These are phyloP conservation scores for Metschnikowia chrysomelidarum DNA, from an alignment of 805 yeast species.

Conservation along the genomic window DNA sequence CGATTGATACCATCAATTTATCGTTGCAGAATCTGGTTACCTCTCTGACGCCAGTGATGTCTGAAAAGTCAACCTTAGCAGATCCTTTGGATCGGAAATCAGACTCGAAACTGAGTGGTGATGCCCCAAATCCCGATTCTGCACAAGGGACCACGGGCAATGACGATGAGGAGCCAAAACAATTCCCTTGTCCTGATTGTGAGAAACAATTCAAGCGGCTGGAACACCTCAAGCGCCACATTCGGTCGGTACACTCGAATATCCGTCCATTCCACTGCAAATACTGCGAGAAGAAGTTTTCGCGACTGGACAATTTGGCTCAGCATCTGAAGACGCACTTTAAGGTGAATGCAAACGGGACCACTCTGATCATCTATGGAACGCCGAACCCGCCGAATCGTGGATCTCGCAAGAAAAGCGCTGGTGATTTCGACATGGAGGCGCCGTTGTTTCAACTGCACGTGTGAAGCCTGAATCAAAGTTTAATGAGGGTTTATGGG, in stretches of 20 bases:
- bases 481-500: too few species aligned
- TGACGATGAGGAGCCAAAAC: slow-evolving; percentile 19
- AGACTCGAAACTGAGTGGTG: too few species aligned
- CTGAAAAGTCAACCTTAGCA: too few species aligned
- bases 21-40: too few species aligned
- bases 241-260: slow-evolving; percentile 44
- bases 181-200: slow-evolving; percentile 43
- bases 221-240: slow-evolving; percentile 43
- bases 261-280: slow-evolving; percentile 45
- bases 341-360: slow-evolving; percentile 31
- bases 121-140: too few species aligned
- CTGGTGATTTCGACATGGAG: slow-evolving; percentile 10
- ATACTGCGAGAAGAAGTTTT: slow-evolving; percentile 44
- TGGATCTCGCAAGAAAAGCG: slow-evolving; percentile 18
- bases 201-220: slow-evolving; percentile 42
- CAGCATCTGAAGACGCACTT: slow-evolving; percentile 45
- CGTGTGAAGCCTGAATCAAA: too few species aligned
- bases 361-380: slow-evolving; percentile 18
- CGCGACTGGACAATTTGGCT: slow-evolving; percentile 42
- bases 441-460: too few species aligned
- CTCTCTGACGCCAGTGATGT: too few species aligned
- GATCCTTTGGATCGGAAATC: too few species aligned
- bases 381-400: slow-evolving; percentile 18
- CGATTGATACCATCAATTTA: too few species aligned
- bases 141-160: not conserved